These are phyloP conservation scores for Leccinum ponderosum DNA, from an alignment of 1,284 basidiomycete species.

Conservation along the genomic window DNA sequence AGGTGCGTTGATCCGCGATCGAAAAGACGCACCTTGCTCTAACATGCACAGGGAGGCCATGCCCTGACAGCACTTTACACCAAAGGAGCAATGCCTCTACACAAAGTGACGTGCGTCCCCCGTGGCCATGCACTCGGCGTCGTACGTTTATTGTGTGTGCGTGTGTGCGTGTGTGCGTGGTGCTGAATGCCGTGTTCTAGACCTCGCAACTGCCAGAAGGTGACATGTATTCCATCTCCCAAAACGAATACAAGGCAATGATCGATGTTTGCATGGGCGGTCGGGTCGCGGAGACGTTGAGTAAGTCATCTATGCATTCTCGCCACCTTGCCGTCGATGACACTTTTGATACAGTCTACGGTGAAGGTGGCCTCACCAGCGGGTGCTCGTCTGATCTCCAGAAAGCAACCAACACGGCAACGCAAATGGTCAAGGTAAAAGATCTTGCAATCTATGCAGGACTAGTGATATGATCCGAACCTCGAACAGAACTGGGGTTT, in stretches of 20 bases:
- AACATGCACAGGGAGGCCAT: conserved; percentile 73
- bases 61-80: conserved; percentile 91
- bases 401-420: conserved; percentile 77
- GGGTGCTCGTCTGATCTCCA: conserved; percentile 89
- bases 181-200: conserved; percentile 39
- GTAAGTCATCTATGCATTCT: conserved; percentile 40
- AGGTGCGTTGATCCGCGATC: conserved; percentile 46
- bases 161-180: not conserved
- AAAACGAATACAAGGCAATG: conserved; percentile 71
- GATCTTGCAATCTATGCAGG: not conserved
- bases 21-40: not conserved
- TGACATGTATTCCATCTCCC: conserved; percentile 72
- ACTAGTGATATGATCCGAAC: conserved; percentile 1
- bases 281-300: conserved; percentile 89
- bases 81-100: conserved; percentile 89
- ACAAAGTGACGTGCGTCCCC: conserved; percentile 95
- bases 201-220: conserved; percentile 87
- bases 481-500: conserved; percentile 73
- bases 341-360: conserved; percentile 64
- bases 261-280: conserved; percentile 94
- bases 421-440: conserved; percentile 86
- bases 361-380: conserved; percentile 83
- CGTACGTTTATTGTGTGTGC: conserved; percentile 45
- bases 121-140: conserved; percentile 90
- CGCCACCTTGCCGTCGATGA: not conserved